These are phyloP conservation scores for Nannochloropsis oceanica DNA, from an alignment of 108 stramenopile species.

Conservation along the genomic window DNA sequence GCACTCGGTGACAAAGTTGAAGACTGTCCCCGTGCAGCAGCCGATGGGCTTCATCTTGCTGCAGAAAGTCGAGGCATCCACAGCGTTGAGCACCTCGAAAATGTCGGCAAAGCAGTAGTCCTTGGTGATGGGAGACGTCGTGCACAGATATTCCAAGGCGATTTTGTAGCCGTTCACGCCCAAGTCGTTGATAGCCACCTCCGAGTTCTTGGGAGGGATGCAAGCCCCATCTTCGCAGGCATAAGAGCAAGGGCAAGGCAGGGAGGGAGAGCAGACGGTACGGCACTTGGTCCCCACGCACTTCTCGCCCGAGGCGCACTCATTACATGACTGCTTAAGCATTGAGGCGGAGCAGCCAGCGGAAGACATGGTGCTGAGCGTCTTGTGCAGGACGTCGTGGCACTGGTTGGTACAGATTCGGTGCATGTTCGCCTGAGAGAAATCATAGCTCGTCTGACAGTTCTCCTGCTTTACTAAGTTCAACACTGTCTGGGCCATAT, in stretches of 20 bases:
- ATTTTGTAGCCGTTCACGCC: background rate
- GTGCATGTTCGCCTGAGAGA: background rate
- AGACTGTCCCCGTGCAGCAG: background rate
- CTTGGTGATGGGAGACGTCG: background rate
- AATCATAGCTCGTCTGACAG: background rate
- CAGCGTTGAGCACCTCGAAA: background rate
- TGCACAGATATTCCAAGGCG: background rate
- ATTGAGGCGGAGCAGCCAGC: background rate
- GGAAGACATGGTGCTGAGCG: background rate
- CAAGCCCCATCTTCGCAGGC: background rate
- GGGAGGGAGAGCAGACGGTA: background rate
- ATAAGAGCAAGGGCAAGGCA: background rate
- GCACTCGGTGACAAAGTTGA: background rate
- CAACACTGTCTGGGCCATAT: background rate
- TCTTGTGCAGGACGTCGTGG: background rate
- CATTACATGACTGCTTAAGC: background rate
- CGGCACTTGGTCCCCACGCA: background rate
- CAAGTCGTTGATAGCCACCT: background rate
- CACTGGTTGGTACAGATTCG: background rate
- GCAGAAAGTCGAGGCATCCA: background rate
- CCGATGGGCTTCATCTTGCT: background rate
- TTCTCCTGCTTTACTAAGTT: background rate
- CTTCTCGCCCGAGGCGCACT: background rate
- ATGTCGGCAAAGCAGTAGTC: background rate
- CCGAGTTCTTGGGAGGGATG: background rate